A percentile compares a stretch with the other conserved stretches of the same genome.
phyloP scores from a whole-genome alignment of 148 eudicot species.

The Cornus controversa region DNA sequence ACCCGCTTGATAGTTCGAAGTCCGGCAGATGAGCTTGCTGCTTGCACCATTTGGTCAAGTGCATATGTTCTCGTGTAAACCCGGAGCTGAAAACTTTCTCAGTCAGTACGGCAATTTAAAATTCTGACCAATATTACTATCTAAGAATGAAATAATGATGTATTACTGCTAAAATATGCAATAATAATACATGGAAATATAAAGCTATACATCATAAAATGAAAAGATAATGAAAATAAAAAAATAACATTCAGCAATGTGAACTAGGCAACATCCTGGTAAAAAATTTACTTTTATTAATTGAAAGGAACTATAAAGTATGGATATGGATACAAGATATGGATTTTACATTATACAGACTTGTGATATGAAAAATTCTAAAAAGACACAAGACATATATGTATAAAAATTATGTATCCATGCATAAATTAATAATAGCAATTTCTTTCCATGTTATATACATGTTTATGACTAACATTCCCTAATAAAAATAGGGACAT shows the following conservation, averaged over 20 bases:
- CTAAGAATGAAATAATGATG: background rate
- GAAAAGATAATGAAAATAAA: too few relatives aligned
- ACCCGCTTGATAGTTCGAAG: slow-evolving; percentile 91
- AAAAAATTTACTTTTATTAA: background rate
- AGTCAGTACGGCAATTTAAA: slow-evolving; percentile 14
- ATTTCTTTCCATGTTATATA: too few relatives aligned
- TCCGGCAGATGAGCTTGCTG: slow-evolving; percentile 91
- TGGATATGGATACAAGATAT: background rate
- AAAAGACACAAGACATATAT: too few relatives aligned
- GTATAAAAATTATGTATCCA: too few relatives aligned
- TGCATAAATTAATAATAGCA: too few relatives aligned
- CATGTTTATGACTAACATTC: too few relatives aligned
- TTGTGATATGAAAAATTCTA: too few relatives aligned
- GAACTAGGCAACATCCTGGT: background rate
- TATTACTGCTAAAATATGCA: background rate
- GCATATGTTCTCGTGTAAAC: slow-evolving; percentile 91
- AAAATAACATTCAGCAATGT: background rate
- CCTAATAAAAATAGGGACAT: too few relatives aligned
- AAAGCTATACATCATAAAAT: too few relatives aligned
- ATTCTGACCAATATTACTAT: background rate
- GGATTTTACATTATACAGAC: too few relatives aligned
- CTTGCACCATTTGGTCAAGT: slow-evolving; percentile 98
- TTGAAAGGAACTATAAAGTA: background rate
- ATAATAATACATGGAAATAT: background rate
- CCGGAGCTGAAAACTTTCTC: slow-evolving; percentile 59